phyloP scores from a whole-genome alignment of 768 basidiomycete species.

The Ephemerocybe angulata region DNA sequence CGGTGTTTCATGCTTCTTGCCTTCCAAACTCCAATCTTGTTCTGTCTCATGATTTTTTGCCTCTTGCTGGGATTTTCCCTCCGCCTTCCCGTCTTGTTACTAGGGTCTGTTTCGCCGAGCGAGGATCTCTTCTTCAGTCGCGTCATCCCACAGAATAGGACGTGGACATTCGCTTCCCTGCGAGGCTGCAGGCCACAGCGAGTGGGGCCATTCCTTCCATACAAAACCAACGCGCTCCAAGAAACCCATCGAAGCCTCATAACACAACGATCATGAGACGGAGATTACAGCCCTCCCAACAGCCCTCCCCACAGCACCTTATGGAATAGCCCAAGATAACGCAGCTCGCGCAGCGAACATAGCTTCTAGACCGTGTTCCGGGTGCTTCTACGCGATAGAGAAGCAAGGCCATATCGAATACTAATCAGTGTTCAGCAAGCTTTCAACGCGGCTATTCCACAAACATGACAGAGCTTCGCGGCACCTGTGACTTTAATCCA shows the following conservation, averaged over 20 bases:
- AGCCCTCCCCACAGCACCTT: no score
- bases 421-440: background rate
- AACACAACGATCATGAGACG: no score
- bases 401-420: background rate
- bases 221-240: no score
- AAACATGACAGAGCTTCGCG: slow-evolving; percentile 4
- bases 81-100: background rate
- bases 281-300: no score
- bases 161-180: background rate
- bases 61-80: background rate
- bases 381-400: no score
- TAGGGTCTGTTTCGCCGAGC: background rate
- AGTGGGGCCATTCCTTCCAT: background rate
- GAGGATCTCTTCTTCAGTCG: background rate
- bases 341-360: no score
- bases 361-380: no score
- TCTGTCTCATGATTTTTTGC: background rate
- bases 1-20: background rate
- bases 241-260: no score
- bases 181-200: background rate
- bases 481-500: slow-evolving; percentile 8
- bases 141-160: background rate
- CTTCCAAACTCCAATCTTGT: background rate
- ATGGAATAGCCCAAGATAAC: no score
- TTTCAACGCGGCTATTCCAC: background rate